A percentile compares a stretch with the other conserved stretches of the same genome.
These are phyloP conservation scores for Orbilia oligospora DNA, from an alignment of 2,329 filamentous ascomycete species.

Conservation along the genomic window DNA sequence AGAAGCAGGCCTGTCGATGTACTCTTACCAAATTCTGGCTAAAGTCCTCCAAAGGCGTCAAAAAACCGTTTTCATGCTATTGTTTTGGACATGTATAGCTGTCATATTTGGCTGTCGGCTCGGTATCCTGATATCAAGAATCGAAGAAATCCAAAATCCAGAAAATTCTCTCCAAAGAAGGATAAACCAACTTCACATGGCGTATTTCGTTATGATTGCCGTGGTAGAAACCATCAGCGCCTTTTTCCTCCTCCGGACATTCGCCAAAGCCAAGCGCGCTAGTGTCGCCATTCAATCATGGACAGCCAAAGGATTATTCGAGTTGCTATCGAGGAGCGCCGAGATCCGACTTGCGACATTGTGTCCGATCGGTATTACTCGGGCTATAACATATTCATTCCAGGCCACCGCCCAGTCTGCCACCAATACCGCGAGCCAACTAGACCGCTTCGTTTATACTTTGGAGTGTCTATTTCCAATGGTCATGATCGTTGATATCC, in stretches of 20 bases:
- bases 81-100: slow-evolving; percentile 74
- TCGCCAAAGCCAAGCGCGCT: slow-evolving; percentile 62
- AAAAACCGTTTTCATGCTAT: slow-evolving; percentile 69
- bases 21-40: slow-evolving; percentile 72
- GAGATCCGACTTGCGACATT: slow-evolving; percentile 68
- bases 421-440: slow-evolving; percentile 66
- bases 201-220: slow-evolving; percentile 68
- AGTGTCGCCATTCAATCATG: slow-evolving; percentile 65
- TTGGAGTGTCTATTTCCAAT: slow-evolving; percentile 69
- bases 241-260: slow-evolving; percentile 67
- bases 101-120: slow-evolving; percentile 71
- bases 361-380: slow-evolving; percentile 67
- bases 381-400: slow-evolving; percentile 69
- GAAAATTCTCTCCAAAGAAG: slow-evolving; percentile 64
- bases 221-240: slow-evolving; percentile 68
- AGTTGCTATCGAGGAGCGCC: slow-evolving; percentile 68
- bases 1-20: slow-evolving; percentile 69
- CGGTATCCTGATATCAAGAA: slow-evolving; percentile 66
- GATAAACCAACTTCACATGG: slow-evolving; percentile 68
- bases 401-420: slow-evolving; percentile 67
- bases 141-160: slow-evolving; percentile 64
- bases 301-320: slow-evolving; percentile 66
- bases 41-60: slow-evolving; percentile 69
- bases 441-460: slow-evolving; percentile 68
- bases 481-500: slow-evolving; percentile 67